Base-by-base conservation (phyloP, 2,329 filamentous ascomycete genomes). In the Penicillium corylophilum region DNA sequence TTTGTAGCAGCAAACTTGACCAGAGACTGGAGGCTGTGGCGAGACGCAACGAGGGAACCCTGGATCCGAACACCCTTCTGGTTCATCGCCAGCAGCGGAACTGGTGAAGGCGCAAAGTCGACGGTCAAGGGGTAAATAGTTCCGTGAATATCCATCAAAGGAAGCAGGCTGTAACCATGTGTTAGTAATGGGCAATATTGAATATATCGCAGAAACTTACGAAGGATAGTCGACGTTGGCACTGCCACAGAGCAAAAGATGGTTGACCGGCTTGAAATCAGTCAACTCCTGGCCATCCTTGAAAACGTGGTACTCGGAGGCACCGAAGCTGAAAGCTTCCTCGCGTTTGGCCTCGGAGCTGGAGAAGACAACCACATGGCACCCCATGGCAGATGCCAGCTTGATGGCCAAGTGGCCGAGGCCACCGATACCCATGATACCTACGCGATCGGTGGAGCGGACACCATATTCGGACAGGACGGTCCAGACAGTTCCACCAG, bases 391-490 rank as follows among this genome's bases (percentile, higher is more conserved):
- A 55, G 81, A 82, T 0, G 87, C 84, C 65, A 81, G 88, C 59
- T 89, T 78, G 22, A 91, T 70, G 0, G 82, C 88, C 55, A 90
- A 84, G 62, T 91, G 87, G 0, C 87, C 87, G 0, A 90, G 74
- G 0, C 87, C 87, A 18, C 88, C 88, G 7, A 90, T 74, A 2
- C 88, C 87, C 15, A 89, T 76, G 42, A 91, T 81, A 0, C 81
- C 88, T 1, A 92, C 86, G 7, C 73, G 78, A 67, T 87, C 87
- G 1, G 85, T 87, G 0, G 86, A 82, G 1, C 83, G 83, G 5
- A 89, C 83, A 51, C 61, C 63, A 44, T 70, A 84, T 23, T 84
- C 77, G 31, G 80, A 81, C 9, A 92, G 72, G 0, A 88, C 86
- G 1, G 79, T 80, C 67, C 65, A 74, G 20, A 73, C 68, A 1